These are phyloP conservation scores for Aureobasidium sp. DNA, from an alignment of 2,329 filamentous ascomycete species.

Conservation along the genomic window DNA sequence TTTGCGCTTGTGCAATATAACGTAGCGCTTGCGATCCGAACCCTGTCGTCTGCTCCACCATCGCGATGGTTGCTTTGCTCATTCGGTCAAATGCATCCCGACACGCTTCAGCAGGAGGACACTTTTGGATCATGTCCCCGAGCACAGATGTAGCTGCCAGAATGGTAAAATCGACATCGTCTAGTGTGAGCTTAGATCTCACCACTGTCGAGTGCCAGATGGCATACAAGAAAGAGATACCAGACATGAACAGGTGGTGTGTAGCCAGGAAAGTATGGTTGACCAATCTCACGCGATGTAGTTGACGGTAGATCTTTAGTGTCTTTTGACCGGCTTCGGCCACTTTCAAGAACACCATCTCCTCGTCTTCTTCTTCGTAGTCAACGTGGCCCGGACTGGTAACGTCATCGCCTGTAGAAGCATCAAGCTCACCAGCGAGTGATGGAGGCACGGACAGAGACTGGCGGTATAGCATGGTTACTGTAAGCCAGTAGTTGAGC, in stretches of 20 bases:
- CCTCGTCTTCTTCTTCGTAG: slow-evolving; percentile 67
- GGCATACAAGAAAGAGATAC: slow-evolving; percentile 87
- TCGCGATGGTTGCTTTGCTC: slow-evolving; percentile 89
- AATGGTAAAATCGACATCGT: slow-evolving; percentile 96
- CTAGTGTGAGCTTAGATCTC: slow-evolving; percentile 75
- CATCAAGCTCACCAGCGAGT: slow-evolving; percentile 67
- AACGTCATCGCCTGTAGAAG: slow-evolving; percentile 47
- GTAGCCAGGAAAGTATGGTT: slow-evolving; percentile 96
- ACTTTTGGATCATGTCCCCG: slow-evolving; percentile 85
- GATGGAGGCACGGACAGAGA: slow-evolving; percentile 70
- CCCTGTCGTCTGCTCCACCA: slow-evolving; percentile 81
- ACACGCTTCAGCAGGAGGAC: slow-evolving; percentile 88
- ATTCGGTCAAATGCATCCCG: slow-evolving; percentile 91
- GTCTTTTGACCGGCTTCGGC: slow-evolving; percentile 93
- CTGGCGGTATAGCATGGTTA: slow-evolving; percentile 95
- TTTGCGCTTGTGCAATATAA: slow-evolving; percentile 10
- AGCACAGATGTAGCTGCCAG: slow-evolving; percentile 88
- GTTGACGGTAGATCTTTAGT: slow-evolving; percentile 77
- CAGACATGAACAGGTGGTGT: slow-evolving; percentile 95
- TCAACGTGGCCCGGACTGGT: slow-evolving; percentile 47
- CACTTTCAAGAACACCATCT: slow-evolving; percentile 86
- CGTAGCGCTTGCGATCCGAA: slow-evolving; percentile 46
- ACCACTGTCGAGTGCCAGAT: slow-evolving; percentile 94
- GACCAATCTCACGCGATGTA: slow-evolving; percentile 80
- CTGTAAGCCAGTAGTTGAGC: slow-evolving; percentile 94